Base-by-base conservation (phyloP, 139 green algal species). In the Coccomyxa sp. region DNA sequence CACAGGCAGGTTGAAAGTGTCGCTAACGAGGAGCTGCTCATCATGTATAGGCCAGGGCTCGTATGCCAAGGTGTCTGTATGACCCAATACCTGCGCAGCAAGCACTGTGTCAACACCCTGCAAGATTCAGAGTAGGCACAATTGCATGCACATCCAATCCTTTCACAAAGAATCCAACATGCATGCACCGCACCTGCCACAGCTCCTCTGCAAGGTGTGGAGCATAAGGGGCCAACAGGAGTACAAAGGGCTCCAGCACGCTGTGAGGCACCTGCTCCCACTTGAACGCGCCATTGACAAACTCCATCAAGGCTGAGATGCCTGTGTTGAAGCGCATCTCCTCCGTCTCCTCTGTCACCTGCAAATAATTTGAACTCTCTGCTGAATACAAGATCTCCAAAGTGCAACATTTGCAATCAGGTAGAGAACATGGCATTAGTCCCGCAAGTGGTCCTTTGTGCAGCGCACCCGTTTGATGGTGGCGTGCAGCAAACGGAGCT, bases 251-350 rank as follows among this genome's bases (percentile, higher is more conserved):
- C 86, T 95, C 85, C 77, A 98, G 86, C 10, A 87, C 90, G 1
- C 82, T 87, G 14, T 82, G 81, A 0, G 96, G 95, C 58, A 85
- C 78, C 45, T 58, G 80, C 12, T 92, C 82, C 93, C 91, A 96
- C 90, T 98, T 98, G 81, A 89, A 91, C 7, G 93, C 95, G 14
- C 87, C 95, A 83, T 99, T 99, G 45, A 98, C 89, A 87, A 98
- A 98, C 89, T 99, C 97, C 97, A 99, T 99, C 97, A 99, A 98
- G 14, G 95, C 94, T 0, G 95, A 88, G 80, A 99, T 98, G 81
- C 85, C 97, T 4, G 97, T 99, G 90, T 99, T 99, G 91, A 99
- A 99, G 17, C 96, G 91, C 93, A 99, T 89, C 80, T 94, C 91
- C 87, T 99, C 96, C 0, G 95, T 98, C 76, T 99, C 97, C 59